A percentile compares a stretch with the other conserved stretches of the same genome.
phyloP scores from a whole-genome alignment of 805 yeast species.

The Pichia manshurica region DNA sequence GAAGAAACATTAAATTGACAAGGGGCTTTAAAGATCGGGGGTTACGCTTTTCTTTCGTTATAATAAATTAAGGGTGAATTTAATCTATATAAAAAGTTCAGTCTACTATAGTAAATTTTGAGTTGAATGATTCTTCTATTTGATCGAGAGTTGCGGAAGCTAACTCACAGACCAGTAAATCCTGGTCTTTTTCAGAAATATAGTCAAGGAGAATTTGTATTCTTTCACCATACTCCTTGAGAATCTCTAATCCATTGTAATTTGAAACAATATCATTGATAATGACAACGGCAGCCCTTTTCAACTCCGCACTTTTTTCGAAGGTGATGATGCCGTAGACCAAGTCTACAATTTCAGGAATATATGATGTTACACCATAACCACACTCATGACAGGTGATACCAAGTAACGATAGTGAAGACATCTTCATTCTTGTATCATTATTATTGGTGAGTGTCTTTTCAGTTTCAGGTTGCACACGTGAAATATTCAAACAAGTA shows the following conservation, averaged over 20 bases:
- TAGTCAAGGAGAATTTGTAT: conserved; percentile 40
- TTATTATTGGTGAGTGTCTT: conserved; percentile 8
- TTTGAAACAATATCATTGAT: conserved; percentile 53
- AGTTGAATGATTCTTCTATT: conserved; percentile 25
- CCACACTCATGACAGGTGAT: conserved; percentile 42
- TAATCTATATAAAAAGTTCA: background rate
- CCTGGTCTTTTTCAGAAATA: conserved; percentile 43
- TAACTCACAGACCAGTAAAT: conserved; percentile 56
- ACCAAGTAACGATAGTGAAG: conserved; percentile 84
- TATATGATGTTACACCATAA: conserved; percentile 43
- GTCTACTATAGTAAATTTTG: conserved; percentile 5
- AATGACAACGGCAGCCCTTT: conserved; percentile 71
- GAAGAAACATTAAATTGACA: too few relatives aligned
- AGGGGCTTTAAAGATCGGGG: too few relatives aligned
- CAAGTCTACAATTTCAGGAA: conserved; percentile 65
- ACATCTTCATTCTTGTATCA: conserved; percentile 70
- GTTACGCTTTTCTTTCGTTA: too few relatives aligned
- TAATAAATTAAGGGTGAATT: too few relatives aligned
- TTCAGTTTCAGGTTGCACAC: background rate
- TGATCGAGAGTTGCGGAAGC: conserved; percentile 35
- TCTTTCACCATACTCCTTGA: conserved; percentile 41
- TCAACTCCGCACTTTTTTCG: conserved; percentile 46
- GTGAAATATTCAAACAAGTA: conserved; percentile 31
- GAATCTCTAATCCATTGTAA: conserved; percentile 39
- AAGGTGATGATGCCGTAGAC: conserved; percentile 65